A percentile compares a stretch with the other conserved stretches of the same genome.
Conservation (phyloP, 768 basidiomycete genomes). For the Phlegmacium glaucopus region DNA sequence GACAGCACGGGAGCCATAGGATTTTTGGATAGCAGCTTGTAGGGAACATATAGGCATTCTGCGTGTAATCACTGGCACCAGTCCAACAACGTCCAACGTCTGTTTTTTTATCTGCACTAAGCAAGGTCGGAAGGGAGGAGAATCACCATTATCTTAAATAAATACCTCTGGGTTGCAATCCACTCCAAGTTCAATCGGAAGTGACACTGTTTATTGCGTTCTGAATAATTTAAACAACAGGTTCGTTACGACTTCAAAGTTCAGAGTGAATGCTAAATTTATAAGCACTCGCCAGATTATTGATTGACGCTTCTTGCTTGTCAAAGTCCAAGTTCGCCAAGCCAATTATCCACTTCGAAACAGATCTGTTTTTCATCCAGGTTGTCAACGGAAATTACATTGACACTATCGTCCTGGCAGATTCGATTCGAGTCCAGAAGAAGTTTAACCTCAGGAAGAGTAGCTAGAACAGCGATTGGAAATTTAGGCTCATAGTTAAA, state of each 20-base stretch:
- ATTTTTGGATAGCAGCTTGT: too few species aligned
- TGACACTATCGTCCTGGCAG: slow-evolving; percentile 33
- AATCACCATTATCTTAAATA: too few species aligned
- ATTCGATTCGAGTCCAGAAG: slow-evolving; percentile 39
- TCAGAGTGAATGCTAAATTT: slow-evolving; percentile 1
- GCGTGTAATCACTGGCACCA: too few species aligned
- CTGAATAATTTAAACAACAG: background rate
- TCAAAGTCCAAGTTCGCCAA: slow-evolving; percentile 53
- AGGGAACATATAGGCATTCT: too few species aligned
- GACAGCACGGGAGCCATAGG: too few species aligned
- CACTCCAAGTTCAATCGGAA: too few species aligned
- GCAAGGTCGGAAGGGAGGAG: too few species aligned
- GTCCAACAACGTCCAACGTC: too few species aligned
- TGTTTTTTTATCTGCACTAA: too few species aligned
- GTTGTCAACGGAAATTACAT: slow-evolving; percentile 30
- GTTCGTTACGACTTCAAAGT: background rate
- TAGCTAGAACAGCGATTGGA: slow-evolving; percentile 51
- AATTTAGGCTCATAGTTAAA: slow-evolving; percentile 63
- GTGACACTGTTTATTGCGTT: too few species aligned
- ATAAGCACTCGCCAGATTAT: background rate
- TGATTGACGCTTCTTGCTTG: background rate
- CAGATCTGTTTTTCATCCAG: slow-evolving; percentile 36
- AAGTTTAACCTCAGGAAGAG: slow-evolving; percentile 26
- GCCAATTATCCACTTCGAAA: slow-evolving; percentile 46
- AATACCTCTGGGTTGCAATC: too few species aligned